Conservation (phyloP, 768 basidiomycete genomes). For the Lactifluus hygrophoroides region DNA sequence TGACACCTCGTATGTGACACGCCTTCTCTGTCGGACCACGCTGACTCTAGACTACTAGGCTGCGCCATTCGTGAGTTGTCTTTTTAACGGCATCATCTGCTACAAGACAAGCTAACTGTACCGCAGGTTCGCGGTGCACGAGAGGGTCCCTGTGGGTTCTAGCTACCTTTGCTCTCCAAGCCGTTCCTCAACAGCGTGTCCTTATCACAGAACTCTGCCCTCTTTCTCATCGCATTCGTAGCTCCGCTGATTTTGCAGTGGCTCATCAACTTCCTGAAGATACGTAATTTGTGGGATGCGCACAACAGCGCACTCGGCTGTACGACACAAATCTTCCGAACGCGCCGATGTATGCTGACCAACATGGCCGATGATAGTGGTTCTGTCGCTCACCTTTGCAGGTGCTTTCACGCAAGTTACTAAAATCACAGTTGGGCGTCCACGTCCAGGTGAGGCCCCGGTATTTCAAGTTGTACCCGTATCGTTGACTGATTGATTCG, state of each 20-base stretch:
- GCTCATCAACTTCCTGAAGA: constrained; percentile 57
- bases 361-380: constrained; percentile 42
- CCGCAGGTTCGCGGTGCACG: constrained; percentile 56
- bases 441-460: constrained; percentile 75
- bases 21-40: constrained; percentile 20
- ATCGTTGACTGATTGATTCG: not conserved
- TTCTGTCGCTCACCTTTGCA: constrained; percentile 66
- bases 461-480: not conserved
- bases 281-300: constrained; percentile 84
- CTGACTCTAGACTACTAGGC: constrained; percentile 21
- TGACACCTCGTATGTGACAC: constrained; percentile 58
- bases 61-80: constrained; percentile 32
- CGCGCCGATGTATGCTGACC: constrained; percentile 3
- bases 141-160: constrained; percentile 62
- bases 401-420: constrained; percentile 77
- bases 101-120: not conserved
- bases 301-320: constrained; percentile 56
- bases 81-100: not conserved
- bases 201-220: constrained; percentile 18
- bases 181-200: not conserved
- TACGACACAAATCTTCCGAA: constrained; percentile 22
- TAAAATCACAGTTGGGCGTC: constrained; percentile 84
- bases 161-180: not conserved
- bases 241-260: constrained; percentile 66
- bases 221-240: constrained; percentile 38